These are phyloP conservation scores for Diutina sp. DNA, from an alignment of 1,139 yeast species.

Conservation along the genomic window DNA sequence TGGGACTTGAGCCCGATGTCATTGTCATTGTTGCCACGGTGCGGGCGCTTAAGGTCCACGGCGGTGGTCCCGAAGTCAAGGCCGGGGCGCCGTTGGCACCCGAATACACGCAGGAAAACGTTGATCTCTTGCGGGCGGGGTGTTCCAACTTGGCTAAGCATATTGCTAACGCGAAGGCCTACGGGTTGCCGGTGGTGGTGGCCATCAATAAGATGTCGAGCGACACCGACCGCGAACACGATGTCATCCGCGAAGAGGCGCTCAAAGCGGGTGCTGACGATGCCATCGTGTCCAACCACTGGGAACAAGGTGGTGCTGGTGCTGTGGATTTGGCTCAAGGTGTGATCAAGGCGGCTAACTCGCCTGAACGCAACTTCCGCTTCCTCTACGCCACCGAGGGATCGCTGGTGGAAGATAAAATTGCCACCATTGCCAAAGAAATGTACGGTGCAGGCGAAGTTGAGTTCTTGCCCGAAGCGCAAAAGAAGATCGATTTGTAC, in stretches of 20 bases:
- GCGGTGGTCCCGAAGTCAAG: constrained; percentile 97
- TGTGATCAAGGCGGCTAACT: constrained; percentile 62
- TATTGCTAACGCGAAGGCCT: constrained; percentile 71
- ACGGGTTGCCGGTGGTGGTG: constrained; percentile 89
- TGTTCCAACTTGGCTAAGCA: constrained; percentile 89
- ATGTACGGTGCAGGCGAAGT: constrained; percentile 94
- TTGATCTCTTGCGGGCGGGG: constrained; percentile 72
- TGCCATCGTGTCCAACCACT: constrained; percentile 90
- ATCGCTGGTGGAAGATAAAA: constrained; percentile 69
- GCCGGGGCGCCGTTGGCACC: constrained; percentile 89
- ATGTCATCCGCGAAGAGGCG: constrained; percentile 72
- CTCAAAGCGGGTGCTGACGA: constrained; percentile 86
- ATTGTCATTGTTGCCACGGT: constrained; percentile 96
- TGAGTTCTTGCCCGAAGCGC: constrained; percentile 78
- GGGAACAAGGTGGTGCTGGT: constrained; percentile 97
- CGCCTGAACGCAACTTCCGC: constrained; percentile 33
- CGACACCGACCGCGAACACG: constrained; percentile 77
- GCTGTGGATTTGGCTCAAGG: constrained; percentile 83
- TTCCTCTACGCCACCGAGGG: constrained; percentile 58
- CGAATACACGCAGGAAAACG: constrained; percentile 77
- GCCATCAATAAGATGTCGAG: constrained; percentile 89
- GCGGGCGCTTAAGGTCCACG: constrained; percentile 93
- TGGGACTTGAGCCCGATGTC: constrained; percentile 84
- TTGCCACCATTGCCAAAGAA: constrained; percentile 67
- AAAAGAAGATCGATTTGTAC: constrained; percentile 70